Percentiles rank a stretch among this genome's conserved stretches.
These are phyloP conservation scores for Cryptococcus deneoformans DNA, from an alignment of 1,284 basidiomycete species.

Conservation along the genomic window DNA sequence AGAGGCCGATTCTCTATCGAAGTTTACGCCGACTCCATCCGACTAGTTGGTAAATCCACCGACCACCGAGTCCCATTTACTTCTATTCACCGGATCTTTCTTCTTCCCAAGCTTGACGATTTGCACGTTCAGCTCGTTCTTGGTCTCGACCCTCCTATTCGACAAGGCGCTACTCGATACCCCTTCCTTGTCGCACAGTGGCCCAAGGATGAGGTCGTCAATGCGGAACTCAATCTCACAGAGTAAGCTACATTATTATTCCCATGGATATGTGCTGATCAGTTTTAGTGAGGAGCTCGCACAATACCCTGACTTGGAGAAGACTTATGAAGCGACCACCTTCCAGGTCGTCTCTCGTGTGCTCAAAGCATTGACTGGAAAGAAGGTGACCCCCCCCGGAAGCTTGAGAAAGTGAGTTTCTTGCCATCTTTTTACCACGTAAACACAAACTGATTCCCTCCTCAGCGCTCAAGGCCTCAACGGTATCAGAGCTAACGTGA, in stretches of 20 bases:
- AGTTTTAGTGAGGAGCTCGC: conserved; percentile 45
- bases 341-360: conserved; percentile 95
- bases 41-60: conserved; percentile 95
- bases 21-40: conserved; percentile 92
- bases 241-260: conserved; percentile 60
- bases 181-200: conserved; percentile 99
- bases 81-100: conserved; percentile 85
- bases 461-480: conserved; percentile 53
- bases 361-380: conserved; percentile 85
- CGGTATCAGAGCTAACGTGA: conserved; percentile 90
- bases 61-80: conserved; percentile 97
- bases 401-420: conserved; percentile 71
- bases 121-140: conserved; percentile 94
- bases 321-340: conserved; percentile 73
- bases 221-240: conserved; percentile 88
- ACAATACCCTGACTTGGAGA: conserved; percentile 55
- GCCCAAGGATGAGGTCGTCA: conserved; percentile 93
- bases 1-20: conserved; percentile 97
- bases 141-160: conserved; percentile 85
- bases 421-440: background rate
- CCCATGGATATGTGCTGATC: background rate
- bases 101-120: conserved; percentile 91
- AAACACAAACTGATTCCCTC: conserved; percentile 1
- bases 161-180: conserved; percentile 97
- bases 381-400: conserved; percentile 83